Percentiles rank a stretch among this genome's conserved stretches.
phyloP scores from a whole-genome alignment of 2,329 filamentous ascomycete genomes.

The Chaetomiaceae sp. region DNA sequence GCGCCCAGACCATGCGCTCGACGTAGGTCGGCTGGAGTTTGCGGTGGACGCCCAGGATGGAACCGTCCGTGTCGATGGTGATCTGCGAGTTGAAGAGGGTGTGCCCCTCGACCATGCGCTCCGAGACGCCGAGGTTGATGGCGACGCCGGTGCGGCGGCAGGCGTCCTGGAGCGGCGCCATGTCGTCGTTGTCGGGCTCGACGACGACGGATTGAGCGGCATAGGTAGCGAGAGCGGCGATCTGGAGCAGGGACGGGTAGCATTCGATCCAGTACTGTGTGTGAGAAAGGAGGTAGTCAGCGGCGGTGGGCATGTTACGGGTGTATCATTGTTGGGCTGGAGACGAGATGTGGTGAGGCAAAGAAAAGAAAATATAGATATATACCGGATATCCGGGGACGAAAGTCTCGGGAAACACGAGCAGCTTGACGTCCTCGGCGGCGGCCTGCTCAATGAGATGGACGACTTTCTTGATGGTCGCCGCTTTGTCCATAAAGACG shows the following conservation, averaged over 20 bases:
- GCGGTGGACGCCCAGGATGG: slow-evolving; percentile 30
- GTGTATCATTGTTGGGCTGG: too few relatives aligned
- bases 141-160: slow-evolving; percentile 22
- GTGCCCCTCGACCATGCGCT: slow-evolving; percentile 23
- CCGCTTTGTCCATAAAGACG: slow-evolving; percentile 27
- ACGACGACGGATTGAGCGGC: slow-evolving; percentile 25
- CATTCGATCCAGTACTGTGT: slow-evolving; percentile 26
- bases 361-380: too few relatives aligned
- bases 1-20: slow-evolving; percentile 31
- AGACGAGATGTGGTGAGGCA: too few relatives aligned
- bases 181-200: slow-evolving; percentile 12
- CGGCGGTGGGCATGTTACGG: too few relatives aligned
- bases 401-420: slow-evolving; percentile 28
- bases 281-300: background rate
- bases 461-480: slow-evolving; percentile 23
- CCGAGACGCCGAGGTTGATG: slow-evolving; percentile 27
- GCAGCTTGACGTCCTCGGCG: slow-evolving; percentile 16
- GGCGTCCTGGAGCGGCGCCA: slow-evolving; percentile 21
- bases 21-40: slow-evolving; percentile 33
- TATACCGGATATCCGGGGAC: slow-evolving; percentile 25
- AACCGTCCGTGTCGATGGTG: slow-evolving; percentile 27
- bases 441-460: slow-evolving; percentile 21
- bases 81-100: slow-evolving; percentile 33
- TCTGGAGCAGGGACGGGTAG: slow-evolving; percentile 25
- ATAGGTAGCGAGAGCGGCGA: slow-evolving; percentile 23